Evolutionary conservation across 169 alveolate genomes (phyloP), one percentile per base, ranked within the genome.

Genomic region (Babesia caballi): DNA sequence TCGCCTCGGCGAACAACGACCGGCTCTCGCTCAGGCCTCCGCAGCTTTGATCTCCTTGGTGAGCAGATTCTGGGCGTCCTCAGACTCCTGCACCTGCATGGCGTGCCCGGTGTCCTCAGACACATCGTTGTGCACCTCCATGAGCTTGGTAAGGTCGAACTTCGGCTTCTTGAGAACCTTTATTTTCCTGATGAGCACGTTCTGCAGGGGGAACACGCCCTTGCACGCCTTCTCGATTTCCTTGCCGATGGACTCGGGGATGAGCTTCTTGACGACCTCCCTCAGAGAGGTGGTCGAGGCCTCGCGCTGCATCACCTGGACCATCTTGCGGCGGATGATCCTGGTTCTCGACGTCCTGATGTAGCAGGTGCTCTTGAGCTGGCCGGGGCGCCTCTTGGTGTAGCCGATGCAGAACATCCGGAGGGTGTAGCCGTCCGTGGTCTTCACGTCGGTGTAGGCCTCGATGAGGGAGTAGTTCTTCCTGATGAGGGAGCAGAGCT

Each of bases 351-450:
- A 91, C 27, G 96, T 77, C 73, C 94, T 94, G 41, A 99, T 99
- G 85, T 96, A 97, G 93, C 98, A 94, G 41, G 99, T 96, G 42
- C 97, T 93, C 93, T 94, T 96, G 75, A 94, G 92, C 86, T 96
- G 99, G 33, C 92, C 96, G 32, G 91, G 95, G 69, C 96, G 93
- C 85, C 90, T 93, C 72, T 95, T 94, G 46, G 99, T 97, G 93
- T 96, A 96, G 56, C 97, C 99, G 72, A 97, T 95, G 88, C 96
- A 91, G 92, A 97, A 97, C 94, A 97, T 85, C 74, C 99, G 94
- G 78, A 97, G 92, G 59, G 91, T 91, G 90, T 94, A 96, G 42
- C 98, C 98, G 73, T 97, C 99, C 30, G 92, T 85, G 46, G 99
- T 97, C 89, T 95, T 96, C 66, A 96, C 98, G 59, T 97, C 98